These are phyloP conservation scores for Sporothrix schenckii DNA, from an alignment of 2,329 filamentous ascomycete species.

Conservation along the genomic window DNA sequence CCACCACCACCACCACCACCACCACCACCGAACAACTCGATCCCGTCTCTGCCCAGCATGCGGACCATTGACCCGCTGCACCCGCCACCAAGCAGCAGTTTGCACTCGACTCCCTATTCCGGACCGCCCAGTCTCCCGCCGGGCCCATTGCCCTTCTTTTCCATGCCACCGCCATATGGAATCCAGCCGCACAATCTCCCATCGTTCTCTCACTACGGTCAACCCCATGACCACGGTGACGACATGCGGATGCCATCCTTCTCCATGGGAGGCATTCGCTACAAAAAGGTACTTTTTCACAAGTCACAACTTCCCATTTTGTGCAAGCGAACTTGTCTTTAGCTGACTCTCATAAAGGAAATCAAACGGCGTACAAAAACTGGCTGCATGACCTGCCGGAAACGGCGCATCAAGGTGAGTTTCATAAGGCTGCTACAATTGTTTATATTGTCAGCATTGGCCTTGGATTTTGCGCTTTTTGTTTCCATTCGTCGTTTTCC, in stretches of 20 bases:
- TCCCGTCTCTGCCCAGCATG: conserved; percentile 39
- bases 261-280: conserved; percentile 41
- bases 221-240: background rate
- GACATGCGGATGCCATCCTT: conserved; percentile 31
- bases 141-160: conserved; percentile 51
- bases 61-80: conserved; percentile 37
- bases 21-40: conserved; percentile 2
- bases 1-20: conserved; percentile 5
- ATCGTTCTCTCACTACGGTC: conserved; percentile 48
- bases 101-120: conserved; percentile 22
- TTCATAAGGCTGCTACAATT: too few species aligned
- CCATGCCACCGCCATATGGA: conserved; percentile 49
- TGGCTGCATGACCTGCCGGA: conserved; percentile 64
- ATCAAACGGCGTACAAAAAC: conserved; percentile 66
- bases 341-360: conserved; percentile 48
- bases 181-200: conserved; percentile 50
- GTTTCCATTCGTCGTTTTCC: background rate
- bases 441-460: background rate
- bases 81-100: conserved; percentile 35
- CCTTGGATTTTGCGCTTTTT: background rate
- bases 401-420: conserved; percentile 62
- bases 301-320: background rate
- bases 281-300: conserved; percentile 56
- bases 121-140: conserved; percentile 39
- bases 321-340: background rate